These are phyloP conservation scores for Cephaloascus fragrans DNA, from an alignment of 805 yeast species.

Conservation along the genomic window DNA sequence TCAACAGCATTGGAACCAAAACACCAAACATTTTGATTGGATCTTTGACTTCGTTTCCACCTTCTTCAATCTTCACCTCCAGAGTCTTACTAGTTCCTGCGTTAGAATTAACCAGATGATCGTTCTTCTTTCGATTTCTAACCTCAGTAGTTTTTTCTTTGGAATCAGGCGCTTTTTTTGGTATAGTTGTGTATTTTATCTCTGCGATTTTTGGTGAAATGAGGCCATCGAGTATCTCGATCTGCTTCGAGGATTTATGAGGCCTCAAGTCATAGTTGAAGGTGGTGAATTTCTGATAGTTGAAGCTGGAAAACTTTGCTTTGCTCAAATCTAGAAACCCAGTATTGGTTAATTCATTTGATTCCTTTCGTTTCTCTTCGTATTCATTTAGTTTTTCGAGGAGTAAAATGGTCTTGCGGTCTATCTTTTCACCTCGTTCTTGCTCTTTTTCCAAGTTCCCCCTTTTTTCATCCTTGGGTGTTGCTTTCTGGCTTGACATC, in stretches of 20 bases:
- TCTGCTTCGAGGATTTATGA: slow-evolving; percentile 14
- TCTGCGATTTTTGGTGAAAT: too few relatives aligned
- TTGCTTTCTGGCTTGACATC: too few relatives aligned
- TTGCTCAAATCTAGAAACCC: slow-evolving; percentile 31
- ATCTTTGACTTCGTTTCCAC: slow-evolving; percentile 3
- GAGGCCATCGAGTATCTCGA: too few relatives aligned
- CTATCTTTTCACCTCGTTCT: slow-evolving; percentile 1
- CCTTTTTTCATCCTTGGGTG: too few relatives aligned
- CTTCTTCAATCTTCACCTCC: background rate
- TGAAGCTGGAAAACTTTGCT: slow-evolving; percentile 26
- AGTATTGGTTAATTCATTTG: slow-evolving; percentile 13
- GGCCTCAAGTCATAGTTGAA: slow-evolving; percentile 20
- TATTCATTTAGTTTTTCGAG: slow-evolving; percentile 23
- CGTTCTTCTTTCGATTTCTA: background rate
- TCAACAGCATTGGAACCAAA: slow-evolving; percentile 19
- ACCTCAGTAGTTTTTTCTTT: slow-evolving; percentile 1
- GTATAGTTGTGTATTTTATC: background rate
- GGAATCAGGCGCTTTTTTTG: background rate
- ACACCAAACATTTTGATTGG: slow-evolving; percentile 22
- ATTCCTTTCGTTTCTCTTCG: slow-evolving; percentile 13
- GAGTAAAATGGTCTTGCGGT: slow-evolving; percentile 8
- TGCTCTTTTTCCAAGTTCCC: too few relatives aligned
- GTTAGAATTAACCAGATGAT: background rate
- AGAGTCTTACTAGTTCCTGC: too few relatives aligned
- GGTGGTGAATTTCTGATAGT: slow-evolving; percentile 14